A percentile compares a stretch with the other conserved stretches of the same genome.
Evolutionary conservation across 2,329 filamentous ascomycete species (phyloP).

Genomic region (Hymenoscyphus salicellus): DNA sequence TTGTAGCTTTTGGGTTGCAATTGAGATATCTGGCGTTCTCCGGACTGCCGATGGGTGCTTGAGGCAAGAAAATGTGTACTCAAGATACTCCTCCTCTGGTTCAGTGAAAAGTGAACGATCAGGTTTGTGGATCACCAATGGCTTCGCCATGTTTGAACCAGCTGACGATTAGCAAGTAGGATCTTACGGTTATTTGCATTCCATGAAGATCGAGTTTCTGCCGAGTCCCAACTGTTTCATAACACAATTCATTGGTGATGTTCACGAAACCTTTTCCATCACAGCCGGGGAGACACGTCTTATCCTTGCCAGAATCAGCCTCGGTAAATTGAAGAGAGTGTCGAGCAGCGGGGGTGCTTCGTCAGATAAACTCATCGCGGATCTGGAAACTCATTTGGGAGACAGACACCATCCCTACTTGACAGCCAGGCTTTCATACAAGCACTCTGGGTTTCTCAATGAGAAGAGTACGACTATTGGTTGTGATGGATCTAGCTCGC

Average conservation of each 20-base stretch:
- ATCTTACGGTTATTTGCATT: slow-evolving; percentile 31
- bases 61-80: slow-evolving; percentile 6
- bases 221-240: slow-evolving; percentile 29
- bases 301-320: slow-evolving; percentile 31
- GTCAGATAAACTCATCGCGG: slow-evolving; percentile 56
- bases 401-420: slow-evolving; percentile 49
- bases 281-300: slow-evolving; percentile 30
- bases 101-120: slow-evolving; percentile 5
- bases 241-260: slow-evolving; percentile 31
- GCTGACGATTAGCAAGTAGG: not conserved
- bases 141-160: not conserved
- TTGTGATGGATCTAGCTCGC: slow-evolving; percentile 37
- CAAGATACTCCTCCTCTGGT: not conserved
- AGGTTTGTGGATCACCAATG: not conserved
- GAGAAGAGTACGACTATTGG: slow-evolving; percentile 20
- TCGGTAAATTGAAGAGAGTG: slow-evolving; percentile 21
- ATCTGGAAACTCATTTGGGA: slow-evolving; percentile 57
- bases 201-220: slow-evolving; percentile 30
- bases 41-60: slow-evolving; percentile 21
- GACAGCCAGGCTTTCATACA: slow-evolving; percentile 51
- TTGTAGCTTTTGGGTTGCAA: slow-evolving; percentile 37
- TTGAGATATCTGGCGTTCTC: slow-evolving; percentile 36
- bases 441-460: slow-evolving; percentile 53
- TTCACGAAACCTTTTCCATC: slow-evolving; percentile 28
- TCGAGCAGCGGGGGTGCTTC: slow-evolving; percentile 38